phyloP scores from a whole-genome alignment of 2,329 filamentous ascomycete genomes.

The Diaporthe citri region DNA sequence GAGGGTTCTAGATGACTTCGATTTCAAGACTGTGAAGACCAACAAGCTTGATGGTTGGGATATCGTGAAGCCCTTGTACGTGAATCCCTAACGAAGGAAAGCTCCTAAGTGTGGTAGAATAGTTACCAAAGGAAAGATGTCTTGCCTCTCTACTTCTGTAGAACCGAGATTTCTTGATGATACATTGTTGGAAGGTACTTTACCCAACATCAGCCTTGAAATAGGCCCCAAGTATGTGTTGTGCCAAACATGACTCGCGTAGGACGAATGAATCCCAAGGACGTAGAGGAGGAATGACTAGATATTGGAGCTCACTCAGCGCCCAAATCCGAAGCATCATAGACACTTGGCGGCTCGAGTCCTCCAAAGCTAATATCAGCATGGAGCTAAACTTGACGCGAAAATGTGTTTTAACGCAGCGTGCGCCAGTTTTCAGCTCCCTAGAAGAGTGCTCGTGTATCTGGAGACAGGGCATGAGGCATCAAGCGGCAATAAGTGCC shows the following conservation, averaged over 20 bases:
- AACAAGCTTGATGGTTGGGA: constrained; percentile 47
- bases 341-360: not conserved
- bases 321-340: not conserved
- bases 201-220: not conserved
- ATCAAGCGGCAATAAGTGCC: too few relatives aligned
- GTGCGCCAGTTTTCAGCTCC: not conserved
- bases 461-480: not conserved
- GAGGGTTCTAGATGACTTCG: constrained; percentile 54
- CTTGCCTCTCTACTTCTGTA: not conserved
- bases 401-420: not conserved
- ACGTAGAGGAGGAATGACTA: not conserved
- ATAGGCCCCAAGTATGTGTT: not conserved
- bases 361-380: not conserved
- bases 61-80: constrained; percentile 50
- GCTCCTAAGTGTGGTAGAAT: not conserved
- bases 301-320: not conserved
- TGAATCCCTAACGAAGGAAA: constrained; percentile 52
- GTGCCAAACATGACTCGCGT: not conserved
- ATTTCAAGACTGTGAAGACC: constrained; percentile 48
- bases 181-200: too few relatives aligned
- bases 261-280: not conserved
- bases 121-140: too few relatives aligned
- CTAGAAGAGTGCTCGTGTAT: not conserved
- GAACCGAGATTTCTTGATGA: not conserved
- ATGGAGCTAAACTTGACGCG: not conserved